These are phyloP conservation scores for Kwoniella bestiolae DNA, from an alignment of 768 basidiomycete species.

Conservation along the genomic window DNA sequence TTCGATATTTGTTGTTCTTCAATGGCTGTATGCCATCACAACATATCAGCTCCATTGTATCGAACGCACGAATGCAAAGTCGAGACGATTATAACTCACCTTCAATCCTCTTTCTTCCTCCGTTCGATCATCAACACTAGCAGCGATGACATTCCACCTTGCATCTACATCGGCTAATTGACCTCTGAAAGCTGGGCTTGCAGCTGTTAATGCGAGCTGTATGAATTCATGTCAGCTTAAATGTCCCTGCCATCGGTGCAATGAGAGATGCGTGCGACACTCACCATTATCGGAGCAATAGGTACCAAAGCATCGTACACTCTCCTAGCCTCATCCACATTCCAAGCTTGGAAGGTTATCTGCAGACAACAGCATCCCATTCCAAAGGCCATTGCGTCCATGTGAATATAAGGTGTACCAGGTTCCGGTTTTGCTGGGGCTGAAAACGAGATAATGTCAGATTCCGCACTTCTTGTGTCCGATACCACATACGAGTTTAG, in stretches of 20 bases:
- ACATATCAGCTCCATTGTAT: not conserved
- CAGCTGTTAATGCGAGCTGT: slow-evolving; percentile 90
- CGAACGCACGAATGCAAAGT: not conserved
- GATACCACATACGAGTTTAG: too few relatives aligned
- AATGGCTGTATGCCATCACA: slow-evolving; percentile 63
- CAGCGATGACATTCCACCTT: slow-evolving; percentile 98
- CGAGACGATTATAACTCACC: slow-evolving; percentile 58
- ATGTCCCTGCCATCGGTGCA: too few relatives aligned
- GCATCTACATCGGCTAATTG: slow-evolving; percentile 96
- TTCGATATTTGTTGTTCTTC: slow-evolving; percentile 71
- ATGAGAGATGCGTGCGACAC: slow-evolving; percentile 36
- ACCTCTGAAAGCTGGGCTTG: slow-evolving; percentile 92
- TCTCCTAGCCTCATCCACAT: slow-evolving; percentile 84
- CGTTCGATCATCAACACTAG: slow-evolving; percentile 96
- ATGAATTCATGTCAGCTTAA: not conserved
- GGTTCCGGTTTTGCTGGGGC: slow-evolving; percentile 28
- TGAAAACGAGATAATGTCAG: too few relatives aligned
- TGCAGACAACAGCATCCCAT: slow-evolving; percentile 99
- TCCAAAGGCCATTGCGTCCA: slow-evolving; percentile 99
- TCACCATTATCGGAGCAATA: slow-evolving; percentile 89
- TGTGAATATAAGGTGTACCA: slow-evolving; percentile 73
- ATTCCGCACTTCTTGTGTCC: too few relatives aligned
- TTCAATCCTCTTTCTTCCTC: slow-evolving; percentile 89
- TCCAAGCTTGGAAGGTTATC: slow-evolving; percentile 95
- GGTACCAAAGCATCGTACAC: slow-evolving; percentile 97